Percentiles rank a stretch among this genome's conserved stretches.
phyloP scores from a whole-genome alignment of 2,329 filamentous ascomycete species.

The Cordyceps farinosa region DNA sequence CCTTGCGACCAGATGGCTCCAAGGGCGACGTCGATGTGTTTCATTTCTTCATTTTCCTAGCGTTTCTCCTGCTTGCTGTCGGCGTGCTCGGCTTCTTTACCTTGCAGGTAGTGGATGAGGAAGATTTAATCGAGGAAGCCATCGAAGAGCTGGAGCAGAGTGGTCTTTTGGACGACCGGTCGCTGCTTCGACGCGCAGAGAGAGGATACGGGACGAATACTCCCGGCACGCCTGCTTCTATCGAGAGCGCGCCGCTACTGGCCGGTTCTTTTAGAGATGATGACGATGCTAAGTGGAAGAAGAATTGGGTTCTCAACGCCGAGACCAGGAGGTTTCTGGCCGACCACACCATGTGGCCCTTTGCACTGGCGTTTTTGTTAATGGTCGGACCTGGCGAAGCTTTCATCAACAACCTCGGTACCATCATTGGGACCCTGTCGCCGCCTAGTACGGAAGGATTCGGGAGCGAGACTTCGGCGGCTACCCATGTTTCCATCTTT shows the following conservation, averaged over 20 bases:
- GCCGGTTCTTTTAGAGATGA: slow-evolving; percentile 39
- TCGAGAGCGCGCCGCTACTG: slow-evolving; percentile 41
- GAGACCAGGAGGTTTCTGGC: slow-evolving; percentile 81
- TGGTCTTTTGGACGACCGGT: slow-evolving; percentile 72
- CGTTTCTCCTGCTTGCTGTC: slow-evolving; percentile 63
- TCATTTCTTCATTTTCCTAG: slow-evolving; percentile 83
- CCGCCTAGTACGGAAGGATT: slow-evolving; percentile 47
- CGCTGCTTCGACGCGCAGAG: slow-evolving; percentile 60
- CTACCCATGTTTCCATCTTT: slow-evolving; percentile 90
- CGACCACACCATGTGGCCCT: slow-evolving; percentile 93
- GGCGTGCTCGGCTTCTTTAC: slow-evolving; percentile 72
- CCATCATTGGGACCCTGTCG: slow-evolving; percentile 83
- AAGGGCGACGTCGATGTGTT: slow-evolving; percentile 69
- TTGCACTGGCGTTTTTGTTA: slow-evolving; percentile 86
- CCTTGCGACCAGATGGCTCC: slow-evolving; percentile 60
- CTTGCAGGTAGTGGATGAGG: slow-evolving; percentile 76
- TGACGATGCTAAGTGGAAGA: slow-evolving; percentile 62
- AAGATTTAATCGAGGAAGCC: slow-evolving; percentile 83
- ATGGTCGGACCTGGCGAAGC: slow-evolving; percentile 94
- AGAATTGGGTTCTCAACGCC: slow-evolving; percentile 85
- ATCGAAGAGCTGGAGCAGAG: slow-evolving; percentile 89
- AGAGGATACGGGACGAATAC: slow-evolving; percentile 59
- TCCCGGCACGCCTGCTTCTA: slow-evolving; percentile 37
- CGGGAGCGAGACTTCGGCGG: slow-evolving; percentile 55
- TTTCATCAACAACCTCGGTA: slow-evolving; percentile 96